phyloP scores from a whole-genome alignment of 2,329 filamentous ascomycete species.

The Aspergillus sp. region DNA sequence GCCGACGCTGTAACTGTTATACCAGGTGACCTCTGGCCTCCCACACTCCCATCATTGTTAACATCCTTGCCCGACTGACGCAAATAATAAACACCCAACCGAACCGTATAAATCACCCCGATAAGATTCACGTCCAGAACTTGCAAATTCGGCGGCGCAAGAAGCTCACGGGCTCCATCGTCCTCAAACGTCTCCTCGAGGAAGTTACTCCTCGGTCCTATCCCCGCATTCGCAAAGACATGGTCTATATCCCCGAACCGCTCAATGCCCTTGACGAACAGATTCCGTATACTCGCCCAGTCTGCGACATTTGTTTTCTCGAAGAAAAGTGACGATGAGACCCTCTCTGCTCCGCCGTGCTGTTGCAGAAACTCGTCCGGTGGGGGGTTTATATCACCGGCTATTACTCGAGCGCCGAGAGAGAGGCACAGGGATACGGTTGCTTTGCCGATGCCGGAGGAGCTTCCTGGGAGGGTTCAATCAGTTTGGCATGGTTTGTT shows the following conservation, averaged over 20 bases:
- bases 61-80: not conserved
- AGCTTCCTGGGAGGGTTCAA: constrained; percentile 45
- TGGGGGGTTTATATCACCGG: constrained; percentile 52
- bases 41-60: not conserved
- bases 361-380: not conserved
- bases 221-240: constrained; percentile 57
- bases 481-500: not conserved
- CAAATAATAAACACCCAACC: constrained; percentile 52
- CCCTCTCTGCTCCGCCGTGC: constrained; percentile 22
- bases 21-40: constrained; percentile 47
- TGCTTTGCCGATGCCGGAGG: constrained; percentile 61
- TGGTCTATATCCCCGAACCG: constrained; percentile 47
- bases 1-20: constrained; percentile 56
- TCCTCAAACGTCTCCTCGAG: constrained; percentile 48
- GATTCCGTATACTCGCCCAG: constrained; percentile 51
- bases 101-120: constrained; percentile 52
- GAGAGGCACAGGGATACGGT: constrained; percentile 54
- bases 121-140: constrained; percentile 54
- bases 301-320: constrained; percentile 49
- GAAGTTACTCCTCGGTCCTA: constrained; percentile 50
- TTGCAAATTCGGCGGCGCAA: constrained; percentile 45
- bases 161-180: constrained; percentile 44
- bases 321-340: constrained; percentile 36
- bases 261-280: constrained; percentile 54
- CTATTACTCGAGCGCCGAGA: constrained; percentile 56